Evolutionary conservation across 768 basidiomycete genomes (phyloP), one percentile per base, ranked within the genome.

Genomic region (Pleurotus platypus): DNA sequence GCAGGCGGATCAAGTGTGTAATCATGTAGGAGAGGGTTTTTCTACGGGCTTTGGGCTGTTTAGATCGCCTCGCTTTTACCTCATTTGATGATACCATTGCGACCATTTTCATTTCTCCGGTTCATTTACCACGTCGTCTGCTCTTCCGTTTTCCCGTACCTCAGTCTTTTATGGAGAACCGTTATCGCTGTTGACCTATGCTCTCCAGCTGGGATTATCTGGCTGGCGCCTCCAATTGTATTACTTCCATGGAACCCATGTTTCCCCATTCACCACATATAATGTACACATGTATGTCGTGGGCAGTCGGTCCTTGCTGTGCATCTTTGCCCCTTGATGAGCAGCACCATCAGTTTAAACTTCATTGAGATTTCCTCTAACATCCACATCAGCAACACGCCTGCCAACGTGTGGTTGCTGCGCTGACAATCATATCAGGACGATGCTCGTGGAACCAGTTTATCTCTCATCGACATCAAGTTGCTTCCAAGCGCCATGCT

Each of bases 31-130:
- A 68, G 78, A 75, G 51, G 51, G 51, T 54, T 54, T 54, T 74
- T 80, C 78, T 72, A 76, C 74, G 81, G 83, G 82, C 77, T 75
- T 70, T 72, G 72, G 75, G 75, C 71, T 78, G 75, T 78, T 82
- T 90, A 86, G 86, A 86, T 78, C 81, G 79, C 79, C 75, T 75
- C 75, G 67, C 60, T 64, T 77, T 81, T 87, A 85, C 82, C 83
- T 84, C 76, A 77, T 85, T 80, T 78, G 80, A 90, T 86, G 88
- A 90, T 90, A 90, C 88, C 89, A 87, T 76, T 75, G 74, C 75
- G 73, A 65, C 64, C 68, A 61, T 63, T 60, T 62, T 59, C 57
- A 59, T 63, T 50, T 42, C 49, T 60, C 46, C 39, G 47, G 40
- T 56, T 42, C 46, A 30, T 50, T 50, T 42, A 42, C 55, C 57